Evolutionary conservation across 805 yeast genomes (phyloP), one percentile per base, ranked within the genome.

Genomic region (Wickerhamiella parazyma): DNA sequence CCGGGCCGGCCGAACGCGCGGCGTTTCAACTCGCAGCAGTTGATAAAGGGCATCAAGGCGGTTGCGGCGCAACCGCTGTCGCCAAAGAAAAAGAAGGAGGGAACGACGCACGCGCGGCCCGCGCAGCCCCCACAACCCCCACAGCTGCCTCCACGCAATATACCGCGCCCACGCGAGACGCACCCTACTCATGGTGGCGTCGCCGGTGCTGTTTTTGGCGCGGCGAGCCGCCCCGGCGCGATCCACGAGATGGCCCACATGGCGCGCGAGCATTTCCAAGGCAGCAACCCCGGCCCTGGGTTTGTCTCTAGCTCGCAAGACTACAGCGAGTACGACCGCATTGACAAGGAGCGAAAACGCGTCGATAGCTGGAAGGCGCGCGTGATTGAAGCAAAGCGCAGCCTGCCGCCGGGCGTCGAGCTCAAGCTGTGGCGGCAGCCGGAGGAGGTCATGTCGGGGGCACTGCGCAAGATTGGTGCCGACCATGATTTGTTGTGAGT

Each of bases 341-440:
- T 42, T 22, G 29, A 34, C 31, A 39, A 38, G 18, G 50, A 45
- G 49, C 73, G 68, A 45, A 33, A 16, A 17, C 69, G 65, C 36
- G 68, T 68, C 19, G 77, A 73, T 17, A 51, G 63, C 16, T 79
- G 87, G 87, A 69, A 67, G 44, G 61, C 62, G 25, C 65, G 84
- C 36, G 64, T 75, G 1, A 49, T 59, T n/a, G 56, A 60, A 4
- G 70, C 75, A 9, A 56, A 65, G 8, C 53, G 59, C 38, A 59
- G 56, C 44, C 57, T 72, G 17, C 74, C 75, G 1, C 53, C 54
- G 1, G 48, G 57, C 10, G 60, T 70, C 9, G 55, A 59, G 14
- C 56, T 72, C 44, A 58, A 59, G 38, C 59, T 70, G 49, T 72
- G 74, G 73, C 55, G 67, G 46, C 56, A 61, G 26, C 68, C 68